Evolutionary conservation across 371 early-diverging fungal species (phyloP), one percentile per base, ranked within the genome.

Genomic region (Mortierella sp.): DNA sequence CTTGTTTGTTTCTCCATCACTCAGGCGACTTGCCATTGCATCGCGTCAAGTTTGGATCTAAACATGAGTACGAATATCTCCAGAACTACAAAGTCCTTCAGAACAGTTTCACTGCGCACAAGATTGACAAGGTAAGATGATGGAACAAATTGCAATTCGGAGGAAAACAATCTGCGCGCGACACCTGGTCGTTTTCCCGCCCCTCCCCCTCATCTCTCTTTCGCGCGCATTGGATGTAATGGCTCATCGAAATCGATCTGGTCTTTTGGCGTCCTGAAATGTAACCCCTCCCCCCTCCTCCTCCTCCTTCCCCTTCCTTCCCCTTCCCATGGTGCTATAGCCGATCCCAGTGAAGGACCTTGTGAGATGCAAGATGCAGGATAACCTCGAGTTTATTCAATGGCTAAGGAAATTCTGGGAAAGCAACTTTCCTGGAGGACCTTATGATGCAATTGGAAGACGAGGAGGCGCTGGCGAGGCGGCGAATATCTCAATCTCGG

Each of bases 361-460:
- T 69, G 83, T 91, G 58, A 96, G 96, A 74, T 94, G 95, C 85
- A 93, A 92, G 67, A 94, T 97, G 83, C 97, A 96, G 81, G 98
- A 98, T 81, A 98, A 97, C 79, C 83, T 98, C 60, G 97, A 96
- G 83, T 96, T 98, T 71, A 69, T 95, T 74, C 97, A 97, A 71
- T 97, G 96, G 97, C 68, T 95, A 62, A 96, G 94, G 71, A 84
- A 85, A 65, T 96, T 78, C 63, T 96, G 95, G 96, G 96, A 96
- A 62, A 80, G 82, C 41, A 86, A 90, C 66, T 92, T 81, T 57
- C 91, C 96, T 5, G 94, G 94, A 29, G 91, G 90, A 27, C 79
- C 66, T 8, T 98, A 96, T 70, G 96, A 96, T 76, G 92, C 96
- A 16, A 57, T 87, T 12, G 89, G 80, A 17, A 88, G 96, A 25